Conservation (phyloP, 129 eudicot genomes). For the Flaveria robusta region DNA sequence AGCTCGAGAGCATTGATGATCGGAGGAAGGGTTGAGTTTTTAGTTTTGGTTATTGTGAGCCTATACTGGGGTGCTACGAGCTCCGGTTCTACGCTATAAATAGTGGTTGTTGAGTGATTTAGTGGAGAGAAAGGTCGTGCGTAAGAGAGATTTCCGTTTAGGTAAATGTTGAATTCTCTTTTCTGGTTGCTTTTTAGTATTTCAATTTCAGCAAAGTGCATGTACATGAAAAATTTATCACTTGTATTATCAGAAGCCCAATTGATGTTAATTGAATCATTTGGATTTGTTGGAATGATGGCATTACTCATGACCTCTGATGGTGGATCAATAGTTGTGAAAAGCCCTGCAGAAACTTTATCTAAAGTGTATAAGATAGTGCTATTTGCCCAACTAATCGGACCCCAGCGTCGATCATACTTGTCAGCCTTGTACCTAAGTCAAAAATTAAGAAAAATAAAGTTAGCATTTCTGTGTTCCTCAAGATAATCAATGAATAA, state of each 20-base stretch:
- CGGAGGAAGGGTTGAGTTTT: slow-evolving; percentile 51
- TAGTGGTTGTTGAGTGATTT: slow-evolving; percentile 22
- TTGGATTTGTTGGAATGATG: not conserved
- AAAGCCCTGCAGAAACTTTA: not conserved
- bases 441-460: not conserved
- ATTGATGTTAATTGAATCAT: not conserved
- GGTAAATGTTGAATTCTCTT: slow-evolving; percentile 34
- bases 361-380: not conserved
- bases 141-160: slow-evolving; percentile 29
- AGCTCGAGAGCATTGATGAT: slow-evolving; percentile 53
- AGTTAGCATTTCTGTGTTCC: not conserved
- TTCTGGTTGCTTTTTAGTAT: slow-evolving; percentile 29
- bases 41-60: slow-evolving; percentile 30
- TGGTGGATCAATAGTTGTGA: slow-evolving; percentile 27
- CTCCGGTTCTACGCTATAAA: slow-evolving; percentile 19
- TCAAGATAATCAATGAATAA: not conserved
- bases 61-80: slow-evolving; percentile 20
- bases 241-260: slow-evolving; percentile 24
- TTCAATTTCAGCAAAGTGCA: slow-evolving; percentile 39
- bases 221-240: slow-evolving; percentile 24
- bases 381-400: not conserved
- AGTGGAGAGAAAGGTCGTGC: slow-evolving; percentile 27
- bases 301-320: slow-evolving; percentile 38
- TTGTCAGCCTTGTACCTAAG: slow-evolving; percentile 37
- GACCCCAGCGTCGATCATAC: slow-evolving; percentile 47